Conservation (phyloP, 768 basidiomycete genomes). For the Boletus insuetus region DNA sequence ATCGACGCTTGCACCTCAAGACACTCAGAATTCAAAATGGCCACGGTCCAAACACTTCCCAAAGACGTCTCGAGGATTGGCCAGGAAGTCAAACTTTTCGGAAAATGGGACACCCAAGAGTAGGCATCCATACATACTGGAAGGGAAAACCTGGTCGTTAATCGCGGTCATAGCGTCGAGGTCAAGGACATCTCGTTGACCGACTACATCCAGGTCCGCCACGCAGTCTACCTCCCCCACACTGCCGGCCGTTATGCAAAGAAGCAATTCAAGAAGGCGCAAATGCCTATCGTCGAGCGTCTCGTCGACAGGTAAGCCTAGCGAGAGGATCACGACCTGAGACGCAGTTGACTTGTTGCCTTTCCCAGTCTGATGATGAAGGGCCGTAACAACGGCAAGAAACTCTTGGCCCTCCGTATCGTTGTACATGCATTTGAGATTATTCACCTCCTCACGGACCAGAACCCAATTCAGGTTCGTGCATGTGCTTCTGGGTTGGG, state of each 20-base stretch:
- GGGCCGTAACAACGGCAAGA: slow-evolving; percentile 99
- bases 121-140: slow-evolving; percentile 41
- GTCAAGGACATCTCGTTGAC: slow-evolving; percentile 99
- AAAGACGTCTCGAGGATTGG: slow-evolving; percentile 80
- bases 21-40: slow-evolving; percentile 52
- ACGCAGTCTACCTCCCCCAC: slow-evolving; percentile 96
- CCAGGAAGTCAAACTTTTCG: slow-evolving; percentile 92
- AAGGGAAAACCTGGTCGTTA: slow-evolving; percentile 7
- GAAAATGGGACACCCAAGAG: slow-evolving; percentile 99
- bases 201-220: slow-evolving; percentile 99
- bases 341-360: neutral
- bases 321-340: neutral
- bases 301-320: slow-evolving; percentile 85
- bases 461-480: slow-evolving; percentile 97
- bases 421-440: slow-evolving; percentile 99
- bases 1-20: slow-evolving; percentile 18
- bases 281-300: slow-evolving; percentile 99
- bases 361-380: slow-evolving; percentile 94
- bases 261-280: slow-evolving; percentile 99
- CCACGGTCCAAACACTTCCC: slow-evolving; percentile 68
- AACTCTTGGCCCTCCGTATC: slow-evolving; percentile 97
- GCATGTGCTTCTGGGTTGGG: neutral
- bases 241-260: slow-evolving; percentile 99
- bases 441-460: slow-evolving; percentile 99
- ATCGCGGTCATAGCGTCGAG: slow-evolving; percentile 66